phyloP scores from a whole-genome alignment of 2,329 filamentous ascomycete genomes.

The Aspergillus sp. region DNA sequence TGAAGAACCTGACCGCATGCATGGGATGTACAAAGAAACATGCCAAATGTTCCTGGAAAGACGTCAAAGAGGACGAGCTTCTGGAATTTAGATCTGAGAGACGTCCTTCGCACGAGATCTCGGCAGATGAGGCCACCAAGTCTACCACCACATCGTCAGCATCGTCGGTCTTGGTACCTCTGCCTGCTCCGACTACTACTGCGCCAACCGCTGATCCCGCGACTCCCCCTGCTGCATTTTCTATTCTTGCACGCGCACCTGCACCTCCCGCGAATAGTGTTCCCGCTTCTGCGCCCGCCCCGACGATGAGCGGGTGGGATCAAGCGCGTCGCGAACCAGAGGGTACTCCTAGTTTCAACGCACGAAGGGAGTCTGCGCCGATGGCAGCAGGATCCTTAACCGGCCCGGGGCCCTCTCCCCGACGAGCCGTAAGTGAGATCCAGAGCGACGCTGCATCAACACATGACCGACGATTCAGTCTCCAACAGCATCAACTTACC shows the following conservation, averaged over 20 bases:
- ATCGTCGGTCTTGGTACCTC: constrained; percentile 1
- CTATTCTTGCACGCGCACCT: too few relatives aligned
- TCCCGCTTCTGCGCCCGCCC: constrained; percentile 3
- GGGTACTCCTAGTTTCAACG: constrained; percentile 3
- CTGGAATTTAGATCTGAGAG: constrained; percentile 18
- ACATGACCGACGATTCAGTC: constrained; percentile 14
- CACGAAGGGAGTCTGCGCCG: constrained; percentile 16
- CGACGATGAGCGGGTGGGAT: background rate
- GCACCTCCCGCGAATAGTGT: background rate
- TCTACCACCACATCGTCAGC: background rate
- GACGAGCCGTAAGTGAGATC: constrained; percentile 32
- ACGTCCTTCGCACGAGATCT: constrained; percentile 6
- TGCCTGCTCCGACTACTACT: constrained; percentile 2
- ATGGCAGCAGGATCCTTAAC: constrained; percentile 15
- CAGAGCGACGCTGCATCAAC: constrained; percentile 16
- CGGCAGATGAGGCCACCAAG: constrained; percentile 10
- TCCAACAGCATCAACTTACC: constrained; percentile 9
- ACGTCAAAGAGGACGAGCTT: constrained; percentile 65
- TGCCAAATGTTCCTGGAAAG: constrained; percentile 78
- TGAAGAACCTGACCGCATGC: constrained; percentile 80
- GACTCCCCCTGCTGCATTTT: too few relatives aligned
- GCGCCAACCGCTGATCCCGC: background rate
- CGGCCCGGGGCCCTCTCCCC: constrained; percentile 21
- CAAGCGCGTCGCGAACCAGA: background rate
- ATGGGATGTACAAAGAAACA: constrained; percentile 85